Evolutionary conservation across 2,329 filamentous ascomycete species (phyloP).

Genomic region (Cladosporium halotolerans): DNA sequence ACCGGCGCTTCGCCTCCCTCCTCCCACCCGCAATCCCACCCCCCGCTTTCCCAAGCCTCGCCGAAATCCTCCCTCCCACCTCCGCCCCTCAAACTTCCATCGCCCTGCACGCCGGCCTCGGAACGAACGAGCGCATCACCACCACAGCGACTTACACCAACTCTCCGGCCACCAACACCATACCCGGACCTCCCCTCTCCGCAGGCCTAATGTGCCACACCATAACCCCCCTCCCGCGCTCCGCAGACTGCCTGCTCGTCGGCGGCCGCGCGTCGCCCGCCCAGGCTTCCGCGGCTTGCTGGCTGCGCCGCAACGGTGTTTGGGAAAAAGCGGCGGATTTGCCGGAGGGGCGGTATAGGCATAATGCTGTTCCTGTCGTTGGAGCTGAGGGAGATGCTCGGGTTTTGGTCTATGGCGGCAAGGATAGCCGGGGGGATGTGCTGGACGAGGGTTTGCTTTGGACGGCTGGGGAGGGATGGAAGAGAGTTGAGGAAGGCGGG

Average conservation of each 20-base stretch:
- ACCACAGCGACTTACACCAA: slow-evolving; percentile 40
- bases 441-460: slow-evolving; percentile 40
- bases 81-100: slow-evolving; percentile 26
- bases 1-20: slow-evolving; percentile 35
- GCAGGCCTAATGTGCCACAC: slow-evolving; percentile 64
- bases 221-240: slow-evolving; percentile 44
- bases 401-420: slow-evolving; percentile 43
- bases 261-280: slow-evolving; percentile 77
- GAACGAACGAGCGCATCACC: slow-evolving; percentile 42
- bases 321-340: slow-evolving; percentile 64
- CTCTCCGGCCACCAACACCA: neutral
- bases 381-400: neutral
- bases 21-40: neutral
- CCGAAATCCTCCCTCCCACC: slow-evolving; percentile 10
- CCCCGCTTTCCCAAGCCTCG: slow-evolving; percentile 24
- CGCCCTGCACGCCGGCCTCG: slow-evolving; percentile 41
- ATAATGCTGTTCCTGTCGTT: slow-evolving; percentile 53
- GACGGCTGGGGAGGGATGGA: slow-evolving; percentile 48
- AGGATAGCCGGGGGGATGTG: slow-evolving; percentile 36
- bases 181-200: slow-evolving; percentile 26
- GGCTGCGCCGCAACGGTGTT: slow-evolving; percentile 56
- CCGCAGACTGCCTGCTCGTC: slow-evolving; percentile 55
- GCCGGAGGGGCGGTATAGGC: slow-evolving; percentile 68
- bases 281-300: slow-evolving; percentile 64
- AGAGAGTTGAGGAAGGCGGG: slow-evolving; percentile 26